Evolutionary conservation across 495 filamentous ascomycete genomes (phyloP).

Genomic region (Hypomontagnella submonticulosa): DNA sequence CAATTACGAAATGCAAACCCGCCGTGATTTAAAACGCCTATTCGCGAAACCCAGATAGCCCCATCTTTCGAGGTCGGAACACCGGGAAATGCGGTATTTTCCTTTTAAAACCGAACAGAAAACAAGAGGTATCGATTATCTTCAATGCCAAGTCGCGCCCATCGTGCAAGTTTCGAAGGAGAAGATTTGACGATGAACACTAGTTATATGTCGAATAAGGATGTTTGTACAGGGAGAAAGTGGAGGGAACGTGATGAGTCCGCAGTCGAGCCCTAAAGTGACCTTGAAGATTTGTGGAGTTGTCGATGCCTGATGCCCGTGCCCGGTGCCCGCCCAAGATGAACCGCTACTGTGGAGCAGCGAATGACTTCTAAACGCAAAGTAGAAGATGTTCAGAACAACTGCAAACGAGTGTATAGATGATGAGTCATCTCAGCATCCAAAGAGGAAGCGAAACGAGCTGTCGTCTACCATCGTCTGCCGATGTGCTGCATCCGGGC

Average conservation of each 20-base stretch:
- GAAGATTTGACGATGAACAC: conserved; percentile 40
- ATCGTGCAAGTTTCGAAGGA: conserved; percentile 30
- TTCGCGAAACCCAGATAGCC: conserved; percentile 48
- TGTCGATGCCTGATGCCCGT: conserved; percentile 49
- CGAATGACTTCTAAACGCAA: conserved; percentile 47
- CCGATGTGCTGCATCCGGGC: conserved; percentile 77
- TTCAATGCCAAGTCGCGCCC: conserved; percentile 45
- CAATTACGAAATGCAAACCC: conserved; percentile 53
- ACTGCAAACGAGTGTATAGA: conserved; percentile 36
- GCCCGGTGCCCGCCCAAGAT: conserved; percentile 49
- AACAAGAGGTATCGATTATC: conserved; percentile 51
- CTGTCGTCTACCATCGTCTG: conserved; percentile 61
- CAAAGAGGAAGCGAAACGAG: conserved; percentile 44
- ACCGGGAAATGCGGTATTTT: conserved; percentile 44
- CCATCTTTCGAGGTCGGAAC: conserved; percentile 47
- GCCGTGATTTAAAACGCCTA: conserved; percentile 47
- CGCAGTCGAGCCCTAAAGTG: conserved; percentile 39
- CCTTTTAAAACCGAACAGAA: conserved; percentile 46
- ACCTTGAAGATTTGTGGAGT: conserved; percentile 38
- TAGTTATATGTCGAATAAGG: conserved; percentile 51
- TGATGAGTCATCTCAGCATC: conserved; percentile 40
- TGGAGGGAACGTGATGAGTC: conserved; percentile 39
- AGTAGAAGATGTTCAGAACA: conserved; percentile 47
- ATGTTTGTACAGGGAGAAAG: conserved; percentile 51
- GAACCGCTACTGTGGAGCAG: conserved; percentile 43